A percentile compares a stretch with the other conserved stretches of the same genome.
Conservation (phyloP, 2,329 filamentous ascomycete genomes). For the Xylariaceae sp. region DNA sequence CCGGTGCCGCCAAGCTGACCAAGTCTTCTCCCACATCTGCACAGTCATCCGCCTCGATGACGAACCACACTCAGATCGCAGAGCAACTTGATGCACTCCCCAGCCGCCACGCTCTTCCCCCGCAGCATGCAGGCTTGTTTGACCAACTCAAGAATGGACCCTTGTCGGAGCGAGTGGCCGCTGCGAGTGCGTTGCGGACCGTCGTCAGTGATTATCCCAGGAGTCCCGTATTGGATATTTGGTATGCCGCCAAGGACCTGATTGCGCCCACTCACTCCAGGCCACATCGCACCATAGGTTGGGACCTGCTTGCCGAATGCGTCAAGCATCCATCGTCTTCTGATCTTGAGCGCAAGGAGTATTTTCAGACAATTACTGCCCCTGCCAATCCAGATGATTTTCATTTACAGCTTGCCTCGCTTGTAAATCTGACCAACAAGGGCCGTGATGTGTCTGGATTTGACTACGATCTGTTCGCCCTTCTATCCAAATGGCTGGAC, state of each 20-base stretch:
- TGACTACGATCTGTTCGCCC: constrained; percentile 63
- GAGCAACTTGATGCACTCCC: constrained; percentile 45
- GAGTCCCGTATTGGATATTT: constrained; percentile 58
- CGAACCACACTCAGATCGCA: constrained; percentile 38
- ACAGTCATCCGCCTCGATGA: constrained; percentile 36
- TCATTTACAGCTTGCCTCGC: constrained; percentile 61
- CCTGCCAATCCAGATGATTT: constrained; percentile 61
- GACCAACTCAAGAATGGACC: constrained; percentile 53
- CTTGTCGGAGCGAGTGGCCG: constrained; percentile 53
- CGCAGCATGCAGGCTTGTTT: constrained; percentile 53
- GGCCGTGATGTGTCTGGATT: constrained; percentile 65
- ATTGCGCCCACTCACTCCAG: constrained; percentile 56
- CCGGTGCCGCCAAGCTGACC: constrained; percentile 49
- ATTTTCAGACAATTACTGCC: constrained; percentile 60
- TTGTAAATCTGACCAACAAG: constrained; percentile 59
- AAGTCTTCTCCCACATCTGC: constrained; percentile 48
- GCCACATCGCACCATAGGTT: constrained; percentile 57
- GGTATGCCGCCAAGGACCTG: constrained; percentile 64
- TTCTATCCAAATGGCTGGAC: constrained; percentile 60
- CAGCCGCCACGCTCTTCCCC: constrained; percentile 44
- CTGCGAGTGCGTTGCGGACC: constrained; percentile 55
- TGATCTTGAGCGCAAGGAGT: constrained; percentile 65
- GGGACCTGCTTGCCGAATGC: constrained; percentile 64
- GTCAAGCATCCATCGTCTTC: constrained; percentile 61
- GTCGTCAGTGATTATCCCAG: constrained; percentile 59